Percentiles rank a stretch among this genome's conserved stretches.
phyloP scores from a whole-genome alignment of 495 filamentous ascomycete species.

The Umbilicaria muhlenbergii region DNA sequence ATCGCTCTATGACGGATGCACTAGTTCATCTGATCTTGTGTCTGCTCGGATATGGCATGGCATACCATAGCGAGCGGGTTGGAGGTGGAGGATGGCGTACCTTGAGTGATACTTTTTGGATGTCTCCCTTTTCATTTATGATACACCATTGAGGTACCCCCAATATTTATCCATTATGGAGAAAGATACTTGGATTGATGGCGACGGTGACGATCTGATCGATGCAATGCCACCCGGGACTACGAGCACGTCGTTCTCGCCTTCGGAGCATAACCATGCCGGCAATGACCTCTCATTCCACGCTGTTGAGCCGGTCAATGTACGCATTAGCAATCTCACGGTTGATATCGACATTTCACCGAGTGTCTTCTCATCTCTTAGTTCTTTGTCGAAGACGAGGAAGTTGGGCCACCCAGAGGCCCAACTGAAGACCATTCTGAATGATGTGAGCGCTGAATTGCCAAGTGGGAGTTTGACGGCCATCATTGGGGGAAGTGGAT shows the following conservation, averaged over 20 bases:
- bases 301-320: conserved; percentile 41
- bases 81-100: too few relatives aligned
- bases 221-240: too few relatives aligned
- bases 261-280: neutral
- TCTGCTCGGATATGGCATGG: too few relatives aligned
- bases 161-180: too few relatives aligned
- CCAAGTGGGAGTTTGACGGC: conserved; percentile 48
- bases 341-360: conserved; percentile 38
- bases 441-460: conserved; percentile 38
- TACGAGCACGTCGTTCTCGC: neutral
- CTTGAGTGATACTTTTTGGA: too few relatives aligned
- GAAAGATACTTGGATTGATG: too few relatives aligned
- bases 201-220: too few relatives aligned
- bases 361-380: neutral
- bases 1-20: too few relatives aligned
- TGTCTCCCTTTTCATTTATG: too few relatives aligned
- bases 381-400: neutral
- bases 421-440: conserved; percentile 28
- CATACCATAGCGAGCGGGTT: too few relatives aligned
- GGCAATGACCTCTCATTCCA: conserved; percentile 38
- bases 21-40: too few relatives aligned
- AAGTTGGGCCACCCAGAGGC: conserved; percentile 6
- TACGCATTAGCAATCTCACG: conserved; percentile 36
- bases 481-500: conserved; percentile 59
- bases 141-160: too few relatives aligned